Evolutionary conservation across 306 rosid genomes (phyloP), one percentile per base, ranked within the genome.

Genomic region (Albizia julibrissin): DNA sequence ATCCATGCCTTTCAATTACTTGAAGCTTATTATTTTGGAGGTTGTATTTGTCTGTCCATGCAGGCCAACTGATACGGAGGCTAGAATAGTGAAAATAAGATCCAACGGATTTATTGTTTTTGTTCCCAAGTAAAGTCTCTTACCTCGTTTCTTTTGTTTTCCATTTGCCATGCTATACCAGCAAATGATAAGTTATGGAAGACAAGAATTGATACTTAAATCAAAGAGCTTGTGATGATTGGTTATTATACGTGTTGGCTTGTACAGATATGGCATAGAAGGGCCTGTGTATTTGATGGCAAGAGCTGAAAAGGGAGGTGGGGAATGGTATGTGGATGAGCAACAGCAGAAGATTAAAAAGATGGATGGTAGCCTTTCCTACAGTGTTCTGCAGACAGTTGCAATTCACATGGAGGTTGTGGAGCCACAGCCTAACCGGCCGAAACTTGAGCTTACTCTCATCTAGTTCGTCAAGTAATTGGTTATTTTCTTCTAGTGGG

Each of bases 21-120:
- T 34, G 69, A 59, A 82, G 82, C 88, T 77, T 62, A 81, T 77
- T 56, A 81, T 72, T 71, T 24, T 79, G 68, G 44, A 18, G 27
- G 65, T 80, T 21, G 10, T 82, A 50, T 88, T 87, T 86, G 19
- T 44, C 69, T 86, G 19, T 44, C 69, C 46, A 31, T 81, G 82
- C 84, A 95, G 99, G 91, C 97, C 98, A 54, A 95, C 94, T 3
- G 97, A 95, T 65, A 85, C 94, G 4, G 98, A 95, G 82, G 98
- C 89, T 42, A 95, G 99, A 88, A 81, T 95, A 82, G 99, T 95
- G 84, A 95, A 92, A 90, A 92, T 95, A 89, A 88, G 99, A 84
- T 89, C 98, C 61, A 95, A 95, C 52, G 99, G 99, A 52, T 92
- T 95, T 85, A 90, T 95, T 40, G 99, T 95, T 69, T 95, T 95